These are phyloP conservation scores for Oryza australiensis DNA, from an alignment of 176 grass and related monocot genomes.

Conservation along the genomic window DNA sequence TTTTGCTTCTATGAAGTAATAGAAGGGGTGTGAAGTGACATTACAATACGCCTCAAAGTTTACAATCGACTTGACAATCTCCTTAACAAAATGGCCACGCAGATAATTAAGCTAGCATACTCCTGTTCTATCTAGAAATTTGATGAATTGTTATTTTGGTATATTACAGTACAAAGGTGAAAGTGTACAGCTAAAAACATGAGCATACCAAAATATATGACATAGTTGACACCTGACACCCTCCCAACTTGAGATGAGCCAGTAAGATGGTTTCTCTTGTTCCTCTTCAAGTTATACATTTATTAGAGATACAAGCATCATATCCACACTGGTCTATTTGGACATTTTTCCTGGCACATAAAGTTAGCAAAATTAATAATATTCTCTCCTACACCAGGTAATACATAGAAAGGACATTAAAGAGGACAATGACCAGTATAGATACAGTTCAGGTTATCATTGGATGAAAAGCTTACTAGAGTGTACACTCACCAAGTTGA, in stretches of 20 bases:
- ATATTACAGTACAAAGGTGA: not conserved
- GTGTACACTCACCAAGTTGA: not conserved
- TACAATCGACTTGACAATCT: not conserved
- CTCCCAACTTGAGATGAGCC: not conserved
- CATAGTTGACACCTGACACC: not conserved
- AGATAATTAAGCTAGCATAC: not conserved
- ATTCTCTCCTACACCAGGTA: conserved; percentile 17
- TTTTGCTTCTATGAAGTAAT: not conserved
- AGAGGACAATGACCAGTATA: not conserved
- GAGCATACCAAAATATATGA: not conserved
- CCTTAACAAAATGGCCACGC: not conserved
- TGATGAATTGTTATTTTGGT: not conserved
- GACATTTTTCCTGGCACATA: not conserved
- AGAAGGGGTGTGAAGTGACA: not conserved
- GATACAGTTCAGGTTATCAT: not conserved
- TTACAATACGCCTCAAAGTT: not conserved
- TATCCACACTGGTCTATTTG: not conserved
- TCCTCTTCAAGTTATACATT: not conserved
- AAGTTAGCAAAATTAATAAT: not conserved
- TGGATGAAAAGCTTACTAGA: not conserved
- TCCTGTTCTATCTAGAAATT: not conserved
- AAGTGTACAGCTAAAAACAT: not conserved
- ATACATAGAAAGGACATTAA: conserved; percentile 1
- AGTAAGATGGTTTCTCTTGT: not conserved
- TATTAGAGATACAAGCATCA: not conserved